Evolutionary conservation across 805 yeast species (phyloP).

Genomic region (Candida nanaspora): DNA sequence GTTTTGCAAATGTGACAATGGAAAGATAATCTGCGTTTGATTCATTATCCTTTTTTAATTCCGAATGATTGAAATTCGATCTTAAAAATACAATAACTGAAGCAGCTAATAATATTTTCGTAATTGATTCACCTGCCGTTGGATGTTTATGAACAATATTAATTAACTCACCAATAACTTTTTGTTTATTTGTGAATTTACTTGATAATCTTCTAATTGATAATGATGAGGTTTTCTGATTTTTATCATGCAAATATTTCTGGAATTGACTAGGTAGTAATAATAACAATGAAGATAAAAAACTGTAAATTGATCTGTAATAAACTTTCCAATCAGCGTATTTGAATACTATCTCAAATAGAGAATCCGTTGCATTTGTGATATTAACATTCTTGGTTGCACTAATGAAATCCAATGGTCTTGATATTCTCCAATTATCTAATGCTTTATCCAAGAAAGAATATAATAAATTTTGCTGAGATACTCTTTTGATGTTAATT

Average conservation of each 20-base stretch:
- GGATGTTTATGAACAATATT: conserved; percentile 17
- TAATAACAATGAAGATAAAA: conserved; percentile 27
- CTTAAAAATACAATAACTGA: conserved; percentile 15
- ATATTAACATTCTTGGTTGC: conserved; percentile 9
- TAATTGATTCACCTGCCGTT: conserved; percentile 22
- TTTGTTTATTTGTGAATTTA: conserved; percentile 15
- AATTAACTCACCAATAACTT: conserved; percentile 17
- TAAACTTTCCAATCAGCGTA: conserved; percentile 22
- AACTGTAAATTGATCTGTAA: conserved; percentile 21
- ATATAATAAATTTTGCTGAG: conserved; percentile 39
- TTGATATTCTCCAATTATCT: conserved; percentile 41
- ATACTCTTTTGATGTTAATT: conserved; percentile 30
- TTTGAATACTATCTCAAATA: conserved; percentile 30
- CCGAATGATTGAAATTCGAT: neutral
- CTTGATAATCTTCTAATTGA: conserved; percentile 12
- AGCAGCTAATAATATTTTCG: conserved; percentile 26
- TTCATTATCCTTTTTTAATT: conserved; percentile 13
- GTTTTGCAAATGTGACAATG: conserved; percentile 21
- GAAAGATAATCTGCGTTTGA: conserved; percentile 9
- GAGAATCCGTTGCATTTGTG: conserved; percentile 20
- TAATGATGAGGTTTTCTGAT: neutral
- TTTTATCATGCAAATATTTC: conserved; percentile 16
- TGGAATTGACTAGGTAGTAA: conserved; percentile 26
- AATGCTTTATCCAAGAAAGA: conserved; percentile 39
- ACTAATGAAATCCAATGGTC: conserved; percentile 37